Percentiles rank a stretch among this genome's conserved stretches.
Evolutionary conservation across 148 eudicot genomes (phyloP).

Genomic region (Camellia sinensis): DNA sequence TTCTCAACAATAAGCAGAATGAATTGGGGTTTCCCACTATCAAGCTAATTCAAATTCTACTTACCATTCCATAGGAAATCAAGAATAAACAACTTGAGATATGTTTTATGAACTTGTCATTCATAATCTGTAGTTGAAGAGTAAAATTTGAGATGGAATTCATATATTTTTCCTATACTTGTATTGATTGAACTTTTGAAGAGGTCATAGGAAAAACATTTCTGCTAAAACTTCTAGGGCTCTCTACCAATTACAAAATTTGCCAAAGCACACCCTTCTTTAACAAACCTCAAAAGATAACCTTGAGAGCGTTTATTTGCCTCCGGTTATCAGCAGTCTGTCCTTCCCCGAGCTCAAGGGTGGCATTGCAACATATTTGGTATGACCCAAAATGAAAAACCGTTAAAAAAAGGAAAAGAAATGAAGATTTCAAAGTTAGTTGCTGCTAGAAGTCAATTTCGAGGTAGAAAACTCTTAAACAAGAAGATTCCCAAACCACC

Average conservation of each 20-base stretch:
- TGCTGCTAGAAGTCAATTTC: constrained; percentile 35
- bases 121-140: too few species aligned
- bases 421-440: constrained; percentile 6
- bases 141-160: too few species aligned
- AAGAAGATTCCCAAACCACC: constrained; percentile 68
- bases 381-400: constrained; percentile 9
- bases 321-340: neutral
- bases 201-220: neutral
- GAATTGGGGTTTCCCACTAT: too few species aligned
- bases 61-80: too few species aligned
- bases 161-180: neutral
- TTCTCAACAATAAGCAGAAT: too few species aligned
- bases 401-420: neutral
- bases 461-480: constrained; percentile 53
- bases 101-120: too few species aligned
- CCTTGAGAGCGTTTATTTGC: neutral
- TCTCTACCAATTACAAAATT: neutral
- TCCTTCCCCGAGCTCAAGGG: neutral
- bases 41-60: too few species aligned
- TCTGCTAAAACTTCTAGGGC: neutral
- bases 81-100: too few species aligned
- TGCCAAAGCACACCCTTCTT: constrained; percentile 2
- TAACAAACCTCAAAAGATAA: neutral
- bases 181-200: neutral
- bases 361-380: neutral